Evolutionary conservation across 2,329 filamentous ascomycete genomes (phyloP), one percentile per base, ranked within the genome.

Genomic region (Calycina marina): DNA sequence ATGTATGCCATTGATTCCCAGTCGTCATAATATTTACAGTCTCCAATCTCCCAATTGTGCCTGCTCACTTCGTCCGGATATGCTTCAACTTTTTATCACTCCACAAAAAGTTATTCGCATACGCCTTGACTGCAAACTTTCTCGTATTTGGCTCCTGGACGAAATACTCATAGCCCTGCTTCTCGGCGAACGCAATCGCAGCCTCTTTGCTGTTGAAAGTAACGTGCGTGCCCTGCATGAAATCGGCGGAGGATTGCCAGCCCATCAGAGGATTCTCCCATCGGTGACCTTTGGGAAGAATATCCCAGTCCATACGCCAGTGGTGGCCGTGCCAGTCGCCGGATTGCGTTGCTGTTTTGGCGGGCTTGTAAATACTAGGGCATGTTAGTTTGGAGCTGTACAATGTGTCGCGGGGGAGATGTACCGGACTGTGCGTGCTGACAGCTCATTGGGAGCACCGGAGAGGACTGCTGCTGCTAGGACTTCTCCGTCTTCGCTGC

Each of bases 261-360:
- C 90, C 90, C 73, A 98, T 98, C 56, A 98, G 61, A 28, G 80
- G 83, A 61, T 98, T 98, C 65, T 98, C 90, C 92, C 90, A 98
- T 48, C 90, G 73, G 60, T 94, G 83, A 40, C 90, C 90, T 63
- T 92, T 94, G 48, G 68, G 61, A 18, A 96, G 67, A 30, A 93
- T 74, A 56, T 98, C 90, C 90, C 90, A 98, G 57, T 98, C 90
- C 85, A 98, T 92, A 31, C 86, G 78, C 90, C 90, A 98, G 51
- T 79, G 72, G 54, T 81, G 73, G 35, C 71, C 63, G 53, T 82
- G 76, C 80, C 83, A 93, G 48, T 74, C 71, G 42, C 90, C 88
- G 18, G 88, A 96, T 60, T 98, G 90, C 26, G 88, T 94, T 20
- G 90, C 88, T n/a, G 90, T 75, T 62, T 98, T 98, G 36, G 82